Evolutionary conservation across 202 grass and related monocot species (phyloP).

Genomic region (Panicum hallii): DNA sequence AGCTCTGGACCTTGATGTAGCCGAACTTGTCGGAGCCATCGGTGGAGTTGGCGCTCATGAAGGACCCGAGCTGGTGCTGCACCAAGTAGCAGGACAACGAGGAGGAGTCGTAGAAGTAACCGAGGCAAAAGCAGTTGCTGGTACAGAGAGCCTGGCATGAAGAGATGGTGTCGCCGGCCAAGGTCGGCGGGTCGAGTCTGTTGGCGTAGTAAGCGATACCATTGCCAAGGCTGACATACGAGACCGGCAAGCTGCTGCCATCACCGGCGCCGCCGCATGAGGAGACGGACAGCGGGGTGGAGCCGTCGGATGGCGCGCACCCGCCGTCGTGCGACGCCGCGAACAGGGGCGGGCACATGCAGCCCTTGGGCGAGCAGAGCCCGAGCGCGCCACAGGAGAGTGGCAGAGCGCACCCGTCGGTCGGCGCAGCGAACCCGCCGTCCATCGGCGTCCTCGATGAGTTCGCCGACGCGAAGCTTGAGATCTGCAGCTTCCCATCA

Average conservation of each 20-base stretch:
- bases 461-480: constrained; percentile 63
- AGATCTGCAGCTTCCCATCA: constrained; percentile 58
- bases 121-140: constrained; percentile 71
- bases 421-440: constrained; percentile 57
- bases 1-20: constrained; percentile 61
- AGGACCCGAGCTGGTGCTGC: constrained; percentile 59
- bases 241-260: not conserved
- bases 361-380: constrained; percentile 60
- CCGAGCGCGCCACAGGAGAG: constrained; percentile 63
- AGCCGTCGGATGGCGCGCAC: constrained; percentile 65
- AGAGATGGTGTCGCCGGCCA: constrained; percentile 45
- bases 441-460: constrained; percentile 50
- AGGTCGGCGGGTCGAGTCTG: constrained; percentile 52
- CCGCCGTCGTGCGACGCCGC: constrained; percentile 50
- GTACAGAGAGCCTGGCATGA: constrained; percentile 66
- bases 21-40: constrained; percentile 28
- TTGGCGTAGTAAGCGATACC: constrained; percentile 71
- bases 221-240: constrained; percentile 56
- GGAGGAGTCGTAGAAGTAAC: constrained; percentile 77
- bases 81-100: constrained; percentile 69
- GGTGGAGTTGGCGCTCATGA: constrained; percentile 50
- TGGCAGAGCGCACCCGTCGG: constrained; percentile 62
- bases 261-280: not conserved
- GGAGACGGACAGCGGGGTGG: constrained; percentile 25
- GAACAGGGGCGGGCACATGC: constrained; percentile 64